Evolutionary conservation across 306 rosid species (phyloP).

Genomic region (Alnus glutinosa): DNA sequence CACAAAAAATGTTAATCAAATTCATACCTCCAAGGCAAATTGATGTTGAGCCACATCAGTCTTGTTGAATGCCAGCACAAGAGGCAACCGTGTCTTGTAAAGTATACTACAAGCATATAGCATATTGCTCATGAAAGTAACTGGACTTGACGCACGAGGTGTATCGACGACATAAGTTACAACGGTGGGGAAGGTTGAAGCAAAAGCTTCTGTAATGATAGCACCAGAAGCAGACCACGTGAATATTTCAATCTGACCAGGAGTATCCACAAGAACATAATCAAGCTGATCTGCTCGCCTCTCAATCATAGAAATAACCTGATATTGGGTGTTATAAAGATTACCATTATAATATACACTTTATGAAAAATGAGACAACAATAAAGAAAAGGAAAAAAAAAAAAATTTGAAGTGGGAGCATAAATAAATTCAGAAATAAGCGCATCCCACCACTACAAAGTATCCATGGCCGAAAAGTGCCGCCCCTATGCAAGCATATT

Average conservation of each 20-base stretch:
- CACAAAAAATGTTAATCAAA: slow-evolving; percentile 5
- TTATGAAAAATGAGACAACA: slow-evolving; percentile 7
- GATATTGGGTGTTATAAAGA: slow-evolving; percentile 30
- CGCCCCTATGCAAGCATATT: not conserved
- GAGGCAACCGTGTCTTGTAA: slow-evolving; percentile 84
- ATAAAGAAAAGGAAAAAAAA: not conserved
- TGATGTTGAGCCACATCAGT: slow-evolving; percentile 76
- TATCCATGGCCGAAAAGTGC: not conserved
- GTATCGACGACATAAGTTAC: slow-evolving; percentile 82
- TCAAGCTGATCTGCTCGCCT: slow-evolving; percentile 88
- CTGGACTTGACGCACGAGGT: slow-evolving; percentile 78
- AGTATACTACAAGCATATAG: slow-evolving; percentile 91
- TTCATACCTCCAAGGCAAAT: slow-evolving; percentile 87
- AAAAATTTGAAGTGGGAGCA: not conserved
- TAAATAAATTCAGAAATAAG: not conserved
- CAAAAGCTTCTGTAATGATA: slow-evolving; percentile 96
- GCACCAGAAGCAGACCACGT: slow-evolving; percentile 98
- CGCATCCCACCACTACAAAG: not conserved
- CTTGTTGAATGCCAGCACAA: slow-evolving; percentile 88
- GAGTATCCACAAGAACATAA: slow-evolving; percentile 94
- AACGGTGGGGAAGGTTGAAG: slow-evolving; percentile 95
- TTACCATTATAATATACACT: slow-evolving; percentile 3
- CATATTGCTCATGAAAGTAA: slow-evolving; percentile 96
- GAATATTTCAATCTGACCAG: slow-evolving; percentile 95
- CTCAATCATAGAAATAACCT: slow-evolving; percentile 84